These are phyloP conservation scores for Fusarium sp. DNA, from an alignment of 2,329 filamentous ascomycete genomes.

Conservation along the genomic window DNA sequence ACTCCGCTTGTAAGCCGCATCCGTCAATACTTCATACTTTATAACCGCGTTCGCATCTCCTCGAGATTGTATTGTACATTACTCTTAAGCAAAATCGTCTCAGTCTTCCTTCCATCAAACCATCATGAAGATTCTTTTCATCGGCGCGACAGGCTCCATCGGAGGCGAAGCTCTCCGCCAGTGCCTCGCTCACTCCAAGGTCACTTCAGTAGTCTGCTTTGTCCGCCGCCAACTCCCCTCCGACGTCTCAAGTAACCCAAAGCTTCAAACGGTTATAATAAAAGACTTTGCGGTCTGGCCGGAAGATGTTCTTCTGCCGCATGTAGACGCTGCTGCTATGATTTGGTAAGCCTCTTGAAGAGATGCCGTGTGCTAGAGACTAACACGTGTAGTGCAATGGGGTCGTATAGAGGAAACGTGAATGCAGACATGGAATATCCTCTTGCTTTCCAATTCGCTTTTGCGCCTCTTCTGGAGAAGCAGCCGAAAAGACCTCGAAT, in stretches of 20 bases:
- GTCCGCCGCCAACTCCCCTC: conserved; percentile 45
- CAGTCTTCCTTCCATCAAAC: background rate
- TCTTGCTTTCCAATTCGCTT: conserved; percentile 25
- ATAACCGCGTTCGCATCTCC: background rate
- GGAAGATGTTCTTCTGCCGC: conserved; percentile 14
- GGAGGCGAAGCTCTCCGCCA: conserved; percentile 49
- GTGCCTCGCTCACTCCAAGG: conserved; percentile 47
- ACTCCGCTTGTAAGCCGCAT: background rate
- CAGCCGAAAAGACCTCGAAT: conserved; percentile 30
- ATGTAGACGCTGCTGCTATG: conserved; percentile 40
- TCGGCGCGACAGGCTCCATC: conserved; percentile 50
- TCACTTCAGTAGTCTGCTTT: conserved; percentile 49
- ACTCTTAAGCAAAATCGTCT: background rate
- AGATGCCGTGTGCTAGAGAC: background rate
- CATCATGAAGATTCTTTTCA: conserved; percentile 52
- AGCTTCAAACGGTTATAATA: conserved; percentile 28
- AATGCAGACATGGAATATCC: conserved; percentile 40
- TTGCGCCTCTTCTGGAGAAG: conserved; percentile 14
- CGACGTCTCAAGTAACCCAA: conserved; percentile 21
- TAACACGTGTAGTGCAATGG: conserved; percentile 32
- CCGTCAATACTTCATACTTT: background rate
- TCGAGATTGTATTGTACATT: background rate
- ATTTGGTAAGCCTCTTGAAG: conserved; percentile 31
- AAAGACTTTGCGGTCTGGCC: conserved; percentile 39
- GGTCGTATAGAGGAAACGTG: conserved; percentile 33